Evolutionary conservation across 257 asterid genomes (phyloP).

Genomic region (Haberlea rhodopensis): DNA sequence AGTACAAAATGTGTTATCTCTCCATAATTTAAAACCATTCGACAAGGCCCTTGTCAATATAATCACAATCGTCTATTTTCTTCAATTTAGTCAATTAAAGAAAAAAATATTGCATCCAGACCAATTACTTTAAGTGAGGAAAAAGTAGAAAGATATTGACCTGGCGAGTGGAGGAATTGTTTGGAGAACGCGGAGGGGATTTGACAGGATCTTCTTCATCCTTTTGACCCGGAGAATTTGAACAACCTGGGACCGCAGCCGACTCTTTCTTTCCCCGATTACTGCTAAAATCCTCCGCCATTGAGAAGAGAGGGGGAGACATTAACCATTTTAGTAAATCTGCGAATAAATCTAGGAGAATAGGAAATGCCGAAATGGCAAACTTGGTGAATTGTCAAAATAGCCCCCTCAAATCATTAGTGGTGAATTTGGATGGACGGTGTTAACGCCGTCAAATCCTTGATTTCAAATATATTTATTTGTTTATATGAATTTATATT

Average conservation of each 20-base stretch:
- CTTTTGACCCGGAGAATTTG: constrained; percentile 46
- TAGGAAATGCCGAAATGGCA: no score
- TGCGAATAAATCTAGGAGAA: neutral
- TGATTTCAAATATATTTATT: no score
- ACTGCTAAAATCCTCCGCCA: constrained; percentile 51
- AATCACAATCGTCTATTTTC: neutral
- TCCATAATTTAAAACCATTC: constrained; percentile 9
- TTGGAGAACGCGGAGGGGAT: constrained; percentile 75
- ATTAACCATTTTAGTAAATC: neutral
- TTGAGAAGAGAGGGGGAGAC: neutral
- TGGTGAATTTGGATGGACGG: no score
- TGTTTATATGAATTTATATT: no score
- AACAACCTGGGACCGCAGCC: constrained; percentile 28
- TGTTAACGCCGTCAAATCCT: no score
- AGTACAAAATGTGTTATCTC: neutral
- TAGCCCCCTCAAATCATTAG: no score
- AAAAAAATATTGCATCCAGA: neutral
- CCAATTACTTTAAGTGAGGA: neutral
- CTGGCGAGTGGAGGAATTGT: constrained; percentile 83
- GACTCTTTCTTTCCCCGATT: constrained; percentile 67
- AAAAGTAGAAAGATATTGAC: constrained; percentile 26
- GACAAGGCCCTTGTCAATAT: neutral
- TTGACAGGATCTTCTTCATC: constrained; percentile 75
- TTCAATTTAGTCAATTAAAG: neutral
- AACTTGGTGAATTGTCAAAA: no score